Evolutionary conservation across 306 rosid species (phyloP).

Genomic region (Datisca glomerata): DNA sequence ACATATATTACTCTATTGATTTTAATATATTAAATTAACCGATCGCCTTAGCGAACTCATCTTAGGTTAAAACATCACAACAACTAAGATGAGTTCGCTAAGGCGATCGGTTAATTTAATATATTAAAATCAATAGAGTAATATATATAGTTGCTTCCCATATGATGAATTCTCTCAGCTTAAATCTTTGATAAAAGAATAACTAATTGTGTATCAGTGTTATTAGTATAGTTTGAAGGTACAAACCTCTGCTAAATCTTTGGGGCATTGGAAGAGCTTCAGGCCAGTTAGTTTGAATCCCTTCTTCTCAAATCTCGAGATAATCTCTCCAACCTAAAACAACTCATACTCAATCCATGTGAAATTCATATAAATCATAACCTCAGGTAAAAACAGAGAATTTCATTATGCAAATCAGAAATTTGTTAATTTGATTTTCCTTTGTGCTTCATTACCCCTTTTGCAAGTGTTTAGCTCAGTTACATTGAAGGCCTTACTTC

Average conservation of each 20-base stretch:
- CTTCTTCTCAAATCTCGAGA: slow-evolving; percentile 88
- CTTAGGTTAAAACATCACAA: too few relatives aligned
- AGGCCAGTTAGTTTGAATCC: slow-evolving; percentile 89
- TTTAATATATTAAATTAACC: too few relatives aligned
- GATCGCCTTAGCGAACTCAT: slow-evolving; percentile 1
- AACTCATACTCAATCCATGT: slow-evolving; percentile 10
- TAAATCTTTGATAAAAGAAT: too few relatives aligned
- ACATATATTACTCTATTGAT: too few relatives aligned
- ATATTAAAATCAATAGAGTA: too few relatives aligned
- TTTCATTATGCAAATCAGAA: slow-evolving; percentile 1
- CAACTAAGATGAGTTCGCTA: not conserved
- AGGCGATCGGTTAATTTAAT: too few relatives aligned
- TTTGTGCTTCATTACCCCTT: too few relatives aligned
- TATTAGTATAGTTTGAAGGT: too few relatives aligned
- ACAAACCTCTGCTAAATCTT: slow-evolving; percentile 88
- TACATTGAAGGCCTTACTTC: not conserved
- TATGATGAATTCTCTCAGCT: not conserved
- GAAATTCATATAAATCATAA: too few relatives aligned
- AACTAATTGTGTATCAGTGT: too few relatives aligned
- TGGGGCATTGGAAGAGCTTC: slow-evolving; percentile 87
- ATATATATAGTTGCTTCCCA: not conserved
- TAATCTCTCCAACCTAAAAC: slow-evolving; percentile 87
- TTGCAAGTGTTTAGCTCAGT: too few relatives aligned
- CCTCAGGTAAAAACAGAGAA: not conserved
- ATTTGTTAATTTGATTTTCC: too few relatives aligned